These are phyloP conservation scores for Ophidiomyces ophidiicola DNA, from an alignment of 2,329 filamentous ascomycete genomes.

Conservation along the genomic window DNA sequence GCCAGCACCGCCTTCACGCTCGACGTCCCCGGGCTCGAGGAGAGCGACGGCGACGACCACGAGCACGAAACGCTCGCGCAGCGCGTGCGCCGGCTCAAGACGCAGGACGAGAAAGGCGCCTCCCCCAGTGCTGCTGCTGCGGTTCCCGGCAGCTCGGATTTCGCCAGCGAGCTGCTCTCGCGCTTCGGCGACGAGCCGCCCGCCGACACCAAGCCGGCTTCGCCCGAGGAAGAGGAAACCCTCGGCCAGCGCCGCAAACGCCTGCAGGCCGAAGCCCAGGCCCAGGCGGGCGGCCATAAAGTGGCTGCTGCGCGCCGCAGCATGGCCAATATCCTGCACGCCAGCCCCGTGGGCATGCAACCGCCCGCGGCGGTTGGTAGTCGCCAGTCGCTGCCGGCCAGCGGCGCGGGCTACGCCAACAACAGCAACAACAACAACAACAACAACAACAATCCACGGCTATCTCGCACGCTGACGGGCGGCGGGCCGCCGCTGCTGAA, in stretches of 20 bases:
- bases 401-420: too few species aligned
- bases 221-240: constrained; percentile 31
- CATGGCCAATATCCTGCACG: constrained; percentile 41
- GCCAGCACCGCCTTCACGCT: constrained; percentile 28
- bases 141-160: not conserved
- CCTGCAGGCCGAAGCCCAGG: constrained; percentile 30
- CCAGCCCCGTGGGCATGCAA: constrained; percentile 34
- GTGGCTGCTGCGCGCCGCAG: constrained; percentile 32
- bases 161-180: constrained; percentile 2
- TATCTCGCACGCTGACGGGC: constrained; percentile 1
- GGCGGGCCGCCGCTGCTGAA: constrained; percentile 1
- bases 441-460: too few species aligned
- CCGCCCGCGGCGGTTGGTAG: constrained; percentile 1
- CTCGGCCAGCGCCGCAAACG: constrained; percentile 36
- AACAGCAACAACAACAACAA: not conserved
- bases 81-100: constrained; percentile 31
- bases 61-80: constrained; percentile 36
- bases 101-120: constrained; percentile 18
- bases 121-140: not conserved
- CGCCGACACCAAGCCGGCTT: constrained; percentile 13
- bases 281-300: not conserved
- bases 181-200: constrained; percentile 7
- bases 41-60: constrained; percentile 21
- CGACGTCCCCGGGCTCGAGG: constrained; percentile 20
- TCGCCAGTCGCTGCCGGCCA: constrained; percentile 8